Evolutionary conservation across 2,329 filamentous ascomycete genomes (phyloP), one percentile per base, ranked within the genome.

Genomic region (Pseudopithomyces maydicus): DNA sequence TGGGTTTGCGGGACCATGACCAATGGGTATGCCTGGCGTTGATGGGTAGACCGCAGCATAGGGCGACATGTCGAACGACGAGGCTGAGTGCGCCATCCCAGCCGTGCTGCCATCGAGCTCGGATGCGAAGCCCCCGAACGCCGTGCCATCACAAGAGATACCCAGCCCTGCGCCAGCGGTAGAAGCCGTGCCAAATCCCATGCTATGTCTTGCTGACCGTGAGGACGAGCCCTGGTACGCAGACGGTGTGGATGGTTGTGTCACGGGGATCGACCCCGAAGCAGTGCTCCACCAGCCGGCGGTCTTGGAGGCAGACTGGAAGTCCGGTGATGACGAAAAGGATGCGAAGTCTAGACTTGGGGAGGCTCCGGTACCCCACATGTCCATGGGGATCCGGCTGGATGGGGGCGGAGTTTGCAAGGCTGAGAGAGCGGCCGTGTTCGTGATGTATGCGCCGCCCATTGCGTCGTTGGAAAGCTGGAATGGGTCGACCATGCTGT

Each of bases 321-420:
- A 72, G 2, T 71, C 69, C 1, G 69, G 65, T 53, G 74, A 69
- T 59, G 68, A 62, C 63, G 73, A 67, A 44, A 71, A 74, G 12
- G 48, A 46, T 6, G 58, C 50, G 53, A 72, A 75, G 10, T 75
- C 69, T 14, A 76, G 55, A 20, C 58, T 64, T 5, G 66, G 59
- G 22, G 68, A 66, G 2, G 67, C 57, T 22, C 69, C 67, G 22
- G 69, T 59, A 17, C 58, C 70, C 74, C 73, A 76, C 51, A 69
- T 62, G 23, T 63, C 59, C 58, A 69, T 69, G 15, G 69, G 57
- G 43, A 74, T 58, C 2, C 66, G 64, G 33, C 68, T 59, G n/a
- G 72, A 70, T 36, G 70, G 64, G 39, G 73, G 73, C 51, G 72
- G 74, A 48, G 73, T 76, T 48, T 73, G 69, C 60, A 73, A 73